These are phyloP conservation scores for Mucor plumbeus DNA, from an alignment of 371 early-diverging fungal species.

Conservation along the genomic window DNA sequence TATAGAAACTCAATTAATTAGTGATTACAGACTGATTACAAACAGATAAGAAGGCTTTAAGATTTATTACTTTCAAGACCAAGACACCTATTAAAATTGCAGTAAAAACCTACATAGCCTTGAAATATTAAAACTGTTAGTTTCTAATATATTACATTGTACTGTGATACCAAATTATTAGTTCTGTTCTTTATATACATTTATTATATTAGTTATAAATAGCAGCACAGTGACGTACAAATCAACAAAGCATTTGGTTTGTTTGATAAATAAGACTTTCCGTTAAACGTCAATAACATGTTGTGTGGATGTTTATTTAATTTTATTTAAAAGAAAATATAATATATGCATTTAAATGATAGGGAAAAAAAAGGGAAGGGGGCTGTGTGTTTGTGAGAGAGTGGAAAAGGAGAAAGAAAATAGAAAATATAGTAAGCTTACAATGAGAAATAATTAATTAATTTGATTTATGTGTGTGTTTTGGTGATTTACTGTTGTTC, in stretches of 20 bases:
- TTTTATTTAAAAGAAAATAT: not conserved
- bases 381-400: not conserved
- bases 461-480: too few relatives aligned
- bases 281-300: not conserved
- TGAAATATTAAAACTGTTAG: too few relatives aligned
- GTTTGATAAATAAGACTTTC: not conserved
- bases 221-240: not conserved
- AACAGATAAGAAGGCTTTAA: too few relatives aligned
- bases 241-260: not conserved
- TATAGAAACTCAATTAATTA: too few relatives aligned
- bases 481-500: not conserved
- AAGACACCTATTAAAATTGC: too few relatives aligned
- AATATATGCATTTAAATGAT: constrained; percentile 6
- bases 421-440: not conserved
- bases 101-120: too few relatives aligned
- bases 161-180: too few relatives aligned
- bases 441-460: not conserved
- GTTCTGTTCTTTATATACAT: too few relatives aligned
- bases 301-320: not conserved
- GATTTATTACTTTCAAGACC: too few relatives aligned
- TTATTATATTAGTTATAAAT: not conserved
- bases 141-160: too few relatives aligned
- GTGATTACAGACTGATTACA: too few relatives aligned
- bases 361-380: not conserved
- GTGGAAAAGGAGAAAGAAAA: not conserved